Evolutionary conservation across 108 stramenopile genomes (phyloP).

Genomic region (Cyclotella baltica): DNA sequence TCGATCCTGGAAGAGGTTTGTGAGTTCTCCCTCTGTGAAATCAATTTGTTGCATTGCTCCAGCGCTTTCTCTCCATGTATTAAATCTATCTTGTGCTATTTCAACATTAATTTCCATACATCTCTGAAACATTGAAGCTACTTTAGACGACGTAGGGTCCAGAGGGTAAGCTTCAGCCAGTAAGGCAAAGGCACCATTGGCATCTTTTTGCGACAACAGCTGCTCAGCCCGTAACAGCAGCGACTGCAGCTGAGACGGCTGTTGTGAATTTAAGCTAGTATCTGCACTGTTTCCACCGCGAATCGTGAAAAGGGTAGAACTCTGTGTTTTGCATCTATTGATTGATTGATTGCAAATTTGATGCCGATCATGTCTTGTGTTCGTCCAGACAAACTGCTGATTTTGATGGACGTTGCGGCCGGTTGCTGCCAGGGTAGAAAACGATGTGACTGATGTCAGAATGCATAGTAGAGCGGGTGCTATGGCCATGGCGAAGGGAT

Average conservation of each 20-base stretch:
- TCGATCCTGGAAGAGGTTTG: slow-evolving; percentile 57
- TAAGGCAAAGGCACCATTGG: slow-evolving; percentile 54
- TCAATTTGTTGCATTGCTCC: background rate
- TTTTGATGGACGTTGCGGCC: background rate
- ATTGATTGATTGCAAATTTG: background rate
- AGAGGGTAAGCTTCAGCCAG: slow-evolving; percentile 58
- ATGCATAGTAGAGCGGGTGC: background rate
- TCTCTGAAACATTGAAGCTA: slow-evolving; percentile 64
- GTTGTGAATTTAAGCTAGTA: background rate
- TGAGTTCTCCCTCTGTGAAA: slow-evolving; percentile 24
- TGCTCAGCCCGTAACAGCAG: background rate
- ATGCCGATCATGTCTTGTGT: background rate
- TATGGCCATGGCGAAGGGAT: too few relatives aligned
- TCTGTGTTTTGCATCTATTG: too few relatives aligned
- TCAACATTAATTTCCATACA: slow-evolving; percentile 43
- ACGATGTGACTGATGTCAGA: background rate
- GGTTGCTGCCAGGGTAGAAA: background rate
- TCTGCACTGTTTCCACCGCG: background rate
- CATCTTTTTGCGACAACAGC: slow-evolving; percentile 20
- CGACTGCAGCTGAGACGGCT: background rate
- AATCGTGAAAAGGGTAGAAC: background rate
- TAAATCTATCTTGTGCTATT: slow-evolving; percentile 18
- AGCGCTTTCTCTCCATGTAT: slow-evolving; percentile 11
- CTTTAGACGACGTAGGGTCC: slow-evolving; percentile 68
- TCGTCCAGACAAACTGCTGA: background rate